A percentile compares a stretch with the other conserved stretches of the same genome.
These are phyloP conservation scores for Castanopsis chinensis DNA, from an alignment of 306 rosid genomes.

Conservation along the genomic window DNA sequence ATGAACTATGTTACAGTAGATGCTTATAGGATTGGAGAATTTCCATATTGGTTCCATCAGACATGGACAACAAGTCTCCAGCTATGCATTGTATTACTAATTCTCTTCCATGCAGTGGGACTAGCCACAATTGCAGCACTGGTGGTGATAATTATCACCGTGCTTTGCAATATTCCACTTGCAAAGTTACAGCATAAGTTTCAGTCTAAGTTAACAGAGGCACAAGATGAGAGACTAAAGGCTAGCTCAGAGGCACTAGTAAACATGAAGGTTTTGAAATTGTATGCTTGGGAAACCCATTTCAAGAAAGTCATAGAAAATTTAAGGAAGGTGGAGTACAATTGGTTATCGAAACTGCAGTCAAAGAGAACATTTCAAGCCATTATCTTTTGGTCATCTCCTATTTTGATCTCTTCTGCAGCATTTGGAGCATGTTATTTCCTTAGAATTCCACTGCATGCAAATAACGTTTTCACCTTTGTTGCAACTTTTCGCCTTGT, in stretches of 20 bases:
- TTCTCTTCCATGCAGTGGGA: slow-evolving; percentile 59
- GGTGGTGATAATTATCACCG: slow-evolving; percentile 53
- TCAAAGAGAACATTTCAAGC: slow-evolving; percentile 35
- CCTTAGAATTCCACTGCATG: slow-evolving; percentile 60
- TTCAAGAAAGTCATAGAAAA: slow-evolving; percentile 48
- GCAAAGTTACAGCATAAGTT: slow-evolving; percentile 72
- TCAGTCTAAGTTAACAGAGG: slow-evolving; percentile 59
- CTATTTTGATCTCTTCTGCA: slow-evolving; percentile 61
- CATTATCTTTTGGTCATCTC: slow-evolving; percentile 65
- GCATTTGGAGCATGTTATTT: slow-evolving; percentile 69
- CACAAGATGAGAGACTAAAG: slow-evolving; percentile 76
- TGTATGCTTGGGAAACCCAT: slow-evolving; percentile 78
- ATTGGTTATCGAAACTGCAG: slow-evolving; percentile 47
- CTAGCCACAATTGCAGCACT: slow-evolving; percentile 68
- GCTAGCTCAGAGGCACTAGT: slow-evolving; percentile 63
- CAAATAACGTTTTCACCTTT: slow-evolving; percentile 78
- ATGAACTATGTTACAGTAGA: slow-evolving; percentile 81
- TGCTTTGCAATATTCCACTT: slow-evolving; percentile 66
- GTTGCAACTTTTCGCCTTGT: slow-evolving; percentile 72
- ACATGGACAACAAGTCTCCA: slow-evolving; percentile 69
- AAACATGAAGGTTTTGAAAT: slow-evolving; percentile 74
- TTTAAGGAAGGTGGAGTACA: slow-evolving; percentile 52
- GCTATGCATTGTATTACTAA: slow-evolving; percentile 44
- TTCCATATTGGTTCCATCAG: slow-evolving; percentile 80
- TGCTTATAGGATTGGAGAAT: slow-evolving; percentile 78